A percentile compares a stretch with the other conserved stretches of the same genome.
phyloP scores from a whole-genome alignment of 106 monocot species.

The Dendrobium huoshanense region DNA sequence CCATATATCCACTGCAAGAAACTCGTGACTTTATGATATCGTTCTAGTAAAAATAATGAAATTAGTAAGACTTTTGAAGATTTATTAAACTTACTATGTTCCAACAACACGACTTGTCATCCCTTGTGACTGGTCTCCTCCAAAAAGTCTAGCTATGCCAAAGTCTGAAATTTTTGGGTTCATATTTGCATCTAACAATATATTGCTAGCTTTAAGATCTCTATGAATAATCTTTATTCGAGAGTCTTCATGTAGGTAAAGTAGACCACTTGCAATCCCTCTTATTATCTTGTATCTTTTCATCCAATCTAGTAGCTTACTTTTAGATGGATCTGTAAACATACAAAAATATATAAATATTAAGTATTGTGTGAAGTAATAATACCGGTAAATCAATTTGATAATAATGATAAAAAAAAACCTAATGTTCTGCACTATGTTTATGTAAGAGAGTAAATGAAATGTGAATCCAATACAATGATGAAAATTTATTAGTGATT shows the following conservation, averaged over 20 bases:
- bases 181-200: conserved; percentile 13
- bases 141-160: conserved; percentile 15
- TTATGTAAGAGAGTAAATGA: not conserved
- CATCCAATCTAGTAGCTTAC: not conserved
- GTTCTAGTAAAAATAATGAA: too few relatives aligned
- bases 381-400: too few relatives aligned
- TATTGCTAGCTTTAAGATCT: conserved; percentile 18
- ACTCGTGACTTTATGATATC: not conserved
- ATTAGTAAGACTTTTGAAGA: not conserved
- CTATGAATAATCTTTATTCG: conserved; percentile 9
- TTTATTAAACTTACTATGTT: conserved; percentile 8
- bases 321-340: too few relatives aligned
- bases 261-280: conserved; percentile 15
- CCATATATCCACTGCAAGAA: not conserved
- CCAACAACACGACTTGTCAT: conserved; percentile 6
- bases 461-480: not conserved
- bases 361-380: too few relatives aligned
- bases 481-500: not conserved
- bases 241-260: conserved; percentile 20
- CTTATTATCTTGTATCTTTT: conserved; percentile 10
- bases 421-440: too few relatives aligned
- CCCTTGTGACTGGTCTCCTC: not conserved
- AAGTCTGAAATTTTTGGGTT: conserved; percentile 20
- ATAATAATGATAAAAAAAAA: too few relatives aligned
- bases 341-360: too few relatives aligned